Percentiles rank a stretch among this genome's conserved stretches.
phyloP scores from a whole-genome alignment of 2,329 filamentous ascomycete species.

The Sporothrix schenckii region DNA sequence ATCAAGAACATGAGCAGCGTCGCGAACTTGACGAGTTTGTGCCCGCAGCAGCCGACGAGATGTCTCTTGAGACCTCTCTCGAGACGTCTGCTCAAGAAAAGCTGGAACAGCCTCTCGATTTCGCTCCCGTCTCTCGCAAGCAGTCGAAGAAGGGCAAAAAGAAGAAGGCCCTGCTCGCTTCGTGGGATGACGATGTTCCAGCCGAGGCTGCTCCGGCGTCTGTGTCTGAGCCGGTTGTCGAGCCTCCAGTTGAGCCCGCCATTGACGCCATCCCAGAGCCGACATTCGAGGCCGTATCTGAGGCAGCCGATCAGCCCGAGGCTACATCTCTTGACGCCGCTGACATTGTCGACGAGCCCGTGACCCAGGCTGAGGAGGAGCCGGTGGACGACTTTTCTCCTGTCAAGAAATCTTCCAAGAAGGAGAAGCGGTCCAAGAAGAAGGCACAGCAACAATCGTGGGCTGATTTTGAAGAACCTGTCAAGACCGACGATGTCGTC shows the following conservation, averaged over 20 bases:
- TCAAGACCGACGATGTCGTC: not conserved
- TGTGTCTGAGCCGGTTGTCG: not conserved
- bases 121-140: constrained; percentile 5
- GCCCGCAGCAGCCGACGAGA: not conserved
- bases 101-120: not conserved
- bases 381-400: not conserved
- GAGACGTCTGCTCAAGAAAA: not conserved
- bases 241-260: no score
- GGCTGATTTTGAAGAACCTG: constrained; percentile 20
- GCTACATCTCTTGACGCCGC: not conserved
- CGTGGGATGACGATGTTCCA: constrained; percentile 19
- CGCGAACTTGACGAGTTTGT: not conserved
- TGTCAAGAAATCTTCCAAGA: constrained; percentile 22
- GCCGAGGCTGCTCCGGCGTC: not conserved
- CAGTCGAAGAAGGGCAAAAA: constrained; percentile 30
- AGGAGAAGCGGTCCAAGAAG: constrained; percentile 26
- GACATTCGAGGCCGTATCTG: not conserved
- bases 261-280: no score
- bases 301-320: not conserved
- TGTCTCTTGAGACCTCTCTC: not conserved
- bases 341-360: not conserved
- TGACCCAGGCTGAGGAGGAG: not conserved
- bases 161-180: constrained; percentile 24
- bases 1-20: not conserved
- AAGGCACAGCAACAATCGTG: constrained; percentile 23